Evolutionary conservation across 495 filamentous ascomycete species (phyloP).

Genomic region (Lasiosphaeris hirsuta): DNA sequence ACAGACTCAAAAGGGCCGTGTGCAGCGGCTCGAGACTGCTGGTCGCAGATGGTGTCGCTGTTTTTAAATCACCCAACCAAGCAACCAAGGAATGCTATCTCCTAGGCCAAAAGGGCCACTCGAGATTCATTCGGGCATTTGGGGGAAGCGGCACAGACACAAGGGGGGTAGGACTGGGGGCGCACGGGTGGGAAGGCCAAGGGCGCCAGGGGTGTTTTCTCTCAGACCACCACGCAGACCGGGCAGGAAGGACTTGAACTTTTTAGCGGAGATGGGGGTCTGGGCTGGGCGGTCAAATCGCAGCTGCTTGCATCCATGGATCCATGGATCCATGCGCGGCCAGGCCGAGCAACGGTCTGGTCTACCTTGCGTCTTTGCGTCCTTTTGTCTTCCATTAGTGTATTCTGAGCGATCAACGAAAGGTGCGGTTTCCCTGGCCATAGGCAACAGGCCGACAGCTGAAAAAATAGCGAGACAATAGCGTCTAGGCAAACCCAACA

Average conservation of each 20-base stretch:
- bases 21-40: constrained; percentile 12
- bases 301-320: background rate
- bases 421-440: background rate
- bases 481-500: background rate
- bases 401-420: background rate
- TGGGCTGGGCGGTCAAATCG: background rate
- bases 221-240: too few relatives aligned
- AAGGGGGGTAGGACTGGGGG: constrained; percentile 1
- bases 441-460: background rate
- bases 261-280: constrained; percentile 2
- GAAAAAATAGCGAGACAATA: background rate
- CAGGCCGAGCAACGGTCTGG: constrained; percentile 4
- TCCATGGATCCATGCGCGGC: background rate
- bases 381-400: background rate
- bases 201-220: too few relatives aligned
- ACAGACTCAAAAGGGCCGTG: constrained; percentile 5
- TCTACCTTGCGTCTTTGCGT: constrained; percentile 2
- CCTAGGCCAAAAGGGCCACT: background rate
- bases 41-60: constrained; percentile 6
- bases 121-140: constrained; percentile 3
- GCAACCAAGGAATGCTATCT: background rate
- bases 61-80: constrained; percentile 9
- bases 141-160: constrained; percentile 11
- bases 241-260: background rate
- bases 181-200: background rate